Evolutionary conservation across 2,329 filamentous ascomycete species (phyloP), one percentile per base, ranked within the genome.

Genomic region (Monosporascus cannonballus): DNA sequence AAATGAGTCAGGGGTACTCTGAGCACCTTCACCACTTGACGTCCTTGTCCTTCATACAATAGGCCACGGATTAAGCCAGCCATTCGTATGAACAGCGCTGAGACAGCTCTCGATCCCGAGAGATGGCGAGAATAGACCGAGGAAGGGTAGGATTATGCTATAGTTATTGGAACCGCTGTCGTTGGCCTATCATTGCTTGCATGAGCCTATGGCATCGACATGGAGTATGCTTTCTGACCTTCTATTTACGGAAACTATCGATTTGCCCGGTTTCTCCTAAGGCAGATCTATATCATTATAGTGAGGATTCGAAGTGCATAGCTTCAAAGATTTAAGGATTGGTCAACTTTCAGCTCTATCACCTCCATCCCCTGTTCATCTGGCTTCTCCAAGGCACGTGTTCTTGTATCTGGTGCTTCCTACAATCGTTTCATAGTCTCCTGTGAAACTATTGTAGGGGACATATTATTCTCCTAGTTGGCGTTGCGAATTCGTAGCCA

Each of bases 61-160:
- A 11, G 4, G 4, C 30, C 30, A 14, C 11, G 11, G 11, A 3
- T 4, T 34, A 14, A 34, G 11, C 30, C 30, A 34, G 30, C 9
- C 11, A 34, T 34, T 34, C 30, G 30, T 34, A 4, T 5, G 11
- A 34, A 34, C 30, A 34, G 15, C 42, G 17, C 18, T 44, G 41
- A 51, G 22, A 41, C 22, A 27, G 25, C 44, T 20, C 49, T 24
- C 36, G 37, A 64, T 61, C 55, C 63, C 62, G 61, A 62, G 52
- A 56, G 56, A 62, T 46, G 53, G 56, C 63, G 63, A 65, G 59
- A 64, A 62, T 64, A 53, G 55, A 49, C 62, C 63, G 63, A 65
- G 44, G 56, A 62, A 47, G 60, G 62, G 61, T 58, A 36, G 58
- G 53, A 57, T 56, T 49, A 47, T 38, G 27, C 48, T 52, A 49